Base-by-base conservation (phyloP, 768 basidiomycete species). In the Mycena vitilis region DNA sequence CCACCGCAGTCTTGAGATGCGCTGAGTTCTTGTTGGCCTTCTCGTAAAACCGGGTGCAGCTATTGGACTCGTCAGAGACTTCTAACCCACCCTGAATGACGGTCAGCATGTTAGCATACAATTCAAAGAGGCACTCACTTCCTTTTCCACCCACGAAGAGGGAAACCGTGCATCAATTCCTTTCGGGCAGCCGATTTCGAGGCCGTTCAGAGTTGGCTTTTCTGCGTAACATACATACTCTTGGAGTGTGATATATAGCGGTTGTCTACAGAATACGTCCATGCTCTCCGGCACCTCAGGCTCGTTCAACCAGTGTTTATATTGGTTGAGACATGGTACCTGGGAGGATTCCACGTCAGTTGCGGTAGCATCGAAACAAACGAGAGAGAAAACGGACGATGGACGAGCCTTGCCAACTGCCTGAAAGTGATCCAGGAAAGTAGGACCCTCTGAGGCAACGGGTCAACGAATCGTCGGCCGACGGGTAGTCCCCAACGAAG, bases 81-180 rank as follows among this genome's bases (percentile, higher is more conserved):
- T 80, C 77, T 60, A 81, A 87, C 68, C 83, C 90, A 79, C 78
- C 86, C 89, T 76, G 83, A 80, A 82, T 71, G 83, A 83, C 70
- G n/a, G n/a, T 13, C 45, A 5, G 45, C 12, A 48, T 48, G 62
- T 82, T 80, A 83, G 2, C 34, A 85, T 84, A 73, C 82, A 81
- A 67, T 83, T 82, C 68, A 83, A 80, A 73, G 81, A 83, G 81
- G 62, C 81, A 85, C 76, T 81, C 83, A 81, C 88, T 78, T 68
- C 81, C 75, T 71, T 82, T 77, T 78, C 73, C 12, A 61, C 71
- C 78, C 78, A 83, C 70, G 65, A 81, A 6, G 76, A 38, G 36
- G 87, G 86, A 20, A 88, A 71, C 81, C 86, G 88, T 11, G 82
- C 84, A 64, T 86, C 84, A 23, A 73, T 73, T 15, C 42, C 49